A percentile compares a stretch with the other conserved stretches of the same genome.
phyloP scores from a whole-genome alignment of 345 rosid genomes.

The Mercurialis annua region DNA sequence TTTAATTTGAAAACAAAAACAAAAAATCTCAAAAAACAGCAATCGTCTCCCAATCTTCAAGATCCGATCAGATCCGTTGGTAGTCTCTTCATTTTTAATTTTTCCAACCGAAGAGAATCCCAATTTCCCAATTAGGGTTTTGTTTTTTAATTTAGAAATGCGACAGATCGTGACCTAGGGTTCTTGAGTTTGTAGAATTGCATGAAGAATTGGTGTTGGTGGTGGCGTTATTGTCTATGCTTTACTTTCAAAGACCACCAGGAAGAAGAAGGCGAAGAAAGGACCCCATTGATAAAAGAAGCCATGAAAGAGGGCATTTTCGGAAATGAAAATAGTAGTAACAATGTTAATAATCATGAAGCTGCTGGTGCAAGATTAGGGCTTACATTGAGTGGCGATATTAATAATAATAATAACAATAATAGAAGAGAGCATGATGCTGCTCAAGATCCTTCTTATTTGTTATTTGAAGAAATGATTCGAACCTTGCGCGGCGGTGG shows the following conservation, averaged over 20 bases:
- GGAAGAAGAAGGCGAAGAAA: background rate
- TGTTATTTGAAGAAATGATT: constrained; percentile 38
- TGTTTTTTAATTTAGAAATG: constrained; percentile 25
- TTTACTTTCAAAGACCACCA: constrained; percentile 43
- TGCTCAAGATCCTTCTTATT: constrained; percentile 4
- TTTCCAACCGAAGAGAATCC: no score
- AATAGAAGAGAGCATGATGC: constrained; percentile 12
- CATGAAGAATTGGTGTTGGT: constrained; percentile 83
- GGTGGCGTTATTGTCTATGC: constrained; percentile 77
- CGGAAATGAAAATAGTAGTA: constrained; percentile 31
- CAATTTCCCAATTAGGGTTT: constrained; percentile 12
- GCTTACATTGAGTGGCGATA: constrained; percentile 15
- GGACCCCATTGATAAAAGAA: background rate
- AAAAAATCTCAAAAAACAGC: constrained; percentile 5
- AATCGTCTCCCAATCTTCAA: no score
- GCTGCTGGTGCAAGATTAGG: constrained; percentile 9
- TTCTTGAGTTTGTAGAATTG: constrained; percentile 40
- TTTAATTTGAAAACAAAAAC: background rate
- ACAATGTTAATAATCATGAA: constrained; percentile 16
- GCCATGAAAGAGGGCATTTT: constrained; percentile 38
- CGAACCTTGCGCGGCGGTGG: constrained; percentile 22
- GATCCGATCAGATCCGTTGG: constrained; percentile 47
- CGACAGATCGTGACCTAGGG: constrained; percentile 56
- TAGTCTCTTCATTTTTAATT: background rate
- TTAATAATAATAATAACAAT: constrained; percentile 12